Percentiles rank a stretch among this genome's conserved stretches.
These are phyloP conservation scores for Houttuynia cordata DNA, from an alignment of 164 flowering plant species.

Conservation along the genomic window DNA sequence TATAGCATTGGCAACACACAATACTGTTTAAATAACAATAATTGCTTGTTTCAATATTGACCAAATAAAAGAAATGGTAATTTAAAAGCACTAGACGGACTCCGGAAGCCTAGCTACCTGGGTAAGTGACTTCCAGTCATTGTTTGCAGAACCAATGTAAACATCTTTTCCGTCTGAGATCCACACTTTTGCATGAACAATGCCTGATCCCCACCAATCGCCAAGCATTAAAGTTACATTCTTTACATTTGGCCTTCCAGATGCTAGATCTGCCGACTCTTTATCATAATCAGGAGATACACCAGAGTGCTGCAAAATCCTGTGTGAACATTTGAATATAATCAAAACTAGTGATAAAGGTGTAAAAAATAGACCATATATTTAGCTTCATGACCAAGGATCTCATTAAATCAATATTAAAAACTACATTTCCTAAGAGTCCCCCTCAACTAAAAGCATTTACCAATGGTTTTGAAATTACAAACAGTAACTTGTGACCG, in stretches of 20 bases:
- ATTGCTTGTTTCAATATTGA: neutral
- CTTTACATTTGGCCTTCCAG: slow-evolving; percentile 76
- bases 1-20: neutral
- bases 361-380: too few relatives aligned
- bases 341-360: too few relatives aligned
- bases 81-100: neutral
- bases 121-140: slow-evolving; percentile 97
- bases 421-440: too few relatives aligned
- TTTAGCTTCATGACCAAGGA: neutral
- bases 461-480: neutral
- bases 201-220: slow-evolving; percentile 92
- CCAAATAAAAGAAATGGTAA: neutral
- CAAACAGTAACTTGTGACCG: too few relatives aligned
- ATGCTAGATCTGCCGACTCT: slow-evolving; percentile 66
- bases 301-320: slow-evolving; percentile 81
- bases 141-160: slow-evolving; percentile 94
- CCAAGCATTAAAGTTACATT: slow-evolving; percentile 53
- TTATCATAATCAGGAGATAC: slow-evolving; percentile 72
- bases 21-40: neutral
- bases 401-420: neutral
- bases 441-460: neutral
- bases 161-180: slow-evolving; percentile 64
- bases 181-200: slow-evolving; percentile 94
- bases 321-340: slow-evolving; percentile 5
- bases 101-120: slow-evolving; percentile 35